Base-by-base conservation (phyloP, 2,329 filamentous ascomycete genomes). In the Kalaharituber pfeilii region DNA sequence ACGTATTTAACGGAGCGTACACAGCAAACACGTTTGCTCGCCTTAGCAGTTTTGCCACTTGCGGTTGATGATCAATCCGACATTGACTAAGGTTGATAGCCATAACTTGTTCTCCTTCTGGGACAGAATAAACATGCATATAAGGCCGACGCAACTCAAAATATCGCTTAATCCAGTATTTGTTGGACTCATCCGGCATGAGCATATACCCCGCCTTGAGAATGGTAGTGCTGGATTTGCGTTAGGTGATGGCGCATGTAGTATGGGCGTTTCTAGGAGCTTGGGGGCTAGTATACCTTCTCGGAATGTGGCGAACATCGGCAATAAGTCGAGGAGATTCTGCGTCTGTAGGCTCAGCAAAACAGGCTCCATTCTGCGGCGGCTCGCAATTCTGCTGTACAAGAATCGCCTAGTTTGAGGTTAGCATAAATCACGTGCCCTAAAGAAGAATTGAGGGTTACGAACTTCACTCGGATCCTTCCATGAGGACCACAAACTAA, bases 1-100 rank as follows among this genome's bases (percentile, higher is more conserved):
- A 98, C 28, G 88, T 94, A 68, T 95, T 95, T 67, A 91, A 84
- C 56, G 83, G 85, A 42, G 86, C 89, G 66, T 96, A 98, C 51
- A 98, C 79, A 11, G 91, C 91, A 74, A 94, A 98, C 39, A 96
- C 84, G 60, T 84, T 82, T 3, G 79, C 75, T 63, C 71, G 24
- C 68, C 69, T 15, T 20, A 96, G 74, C 7, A 96, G 70, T 8
- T 82, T 80, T 18, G 89, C 78, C 42, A 96, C 84, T 59, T 93
- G 84, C 0, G 91, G 91, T 58, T 88, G 83, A 63, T 88, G 86
- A 66, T 98, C 91, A 9, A 98, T 81, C n/a, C 88, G 78, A 6
- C 86, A 84, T 65, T 94, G 93, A 30, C 82, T 79, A 53, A 98
- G 73, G 65, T 89, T 93, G 62, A 96, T 85, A 8, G 91, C 81